Base-by-base conservation (phyloP, 192 early-diverging fungal genomes). In the Coemansia sp. region DNA sequence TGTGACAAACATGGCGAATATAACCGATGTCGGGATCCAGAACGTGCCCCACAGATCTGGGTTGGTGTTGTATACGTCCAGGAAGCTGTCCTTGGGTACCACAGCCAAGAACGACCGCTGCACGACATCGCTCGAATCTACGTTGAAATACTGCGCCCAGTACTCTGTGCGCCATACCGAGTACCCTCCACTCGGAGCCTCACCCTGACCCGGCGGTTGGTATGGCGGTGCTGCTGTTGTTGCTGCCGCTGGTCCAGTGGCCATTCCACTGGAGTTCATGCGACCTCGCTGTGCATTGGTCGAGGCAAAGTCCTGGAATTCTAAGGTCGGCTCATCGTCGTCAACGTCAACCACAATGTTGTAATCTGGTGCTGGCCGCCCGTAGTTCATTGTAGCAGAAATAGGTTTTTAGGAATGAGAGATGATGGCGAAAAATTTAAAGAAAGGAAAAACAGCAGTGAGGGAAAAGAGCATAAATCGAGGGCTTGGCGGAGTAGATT, bases 41-140 rank as follows among this genome's bases (percentile, higher is more conserved):
- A 98, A 97, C 0, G 98, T 97, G 20, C 97, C 98, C 86, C 96
- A 99, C 44, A 99, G 87, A 80, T 99, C 98, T 0, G 96, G 97
- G 70, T 96, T 95, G 15, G 83, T 71, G 34, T 88, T 85, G 66
- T 98, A 84, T 5, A 91, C 88, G 22, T 95, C 92, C 44, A 91
- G 75, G 79, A 97, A 98, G 75, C 88, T 87, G 66, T 89, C 90
- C 67, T 88, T 88, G 24, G 94, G 92, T 31, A 89, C 84, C 46
- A 93, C 76, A 16, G 89, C 89, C 66, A 90, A 84, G 50, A 86
- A 79, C 53, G 89, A 88, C 40, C 94, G 85, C 68, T 92, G 87
- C 71, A 94, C 65, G 18, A 95, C 93, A 84, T 94, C 72, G 11
- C 41, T 78, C 16, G 95, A 93, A 65, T 99, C 95, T 1, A 99